phyloP scores from a whole-genome alignment of 495 filamentous ascomycete species.

The Podospora pseudocomata region DNA sequence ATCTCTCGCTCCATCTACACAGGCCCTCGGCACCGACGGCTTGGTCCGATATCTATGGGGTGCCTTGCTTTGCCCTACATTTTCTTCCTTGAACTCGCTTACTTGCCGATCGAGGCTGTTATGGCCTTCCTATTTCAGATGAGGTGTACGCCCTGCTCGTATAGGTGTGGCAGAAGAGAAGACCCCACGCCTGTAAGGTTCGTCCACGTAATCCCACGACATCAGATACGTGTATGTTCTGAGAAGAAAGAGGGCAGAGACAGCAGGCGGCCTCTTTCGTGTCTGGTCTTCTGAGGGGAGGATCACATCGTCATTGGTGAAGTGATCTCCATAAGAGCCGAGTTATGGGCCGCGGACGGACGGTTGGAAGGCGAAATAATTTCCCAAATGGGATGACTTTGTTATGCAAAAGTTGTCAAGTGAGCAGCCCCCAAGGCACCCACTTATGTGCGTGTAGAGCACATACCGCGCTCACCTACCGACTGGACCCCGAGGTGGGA shows the following conservation, averaged over 20 bases:
- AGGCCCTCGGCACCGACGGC: slow-evolving; percentile 3
- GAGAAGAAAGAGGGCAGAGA: background rate
- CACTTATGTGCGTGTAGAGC: background rate
- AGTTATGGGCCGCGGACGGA: slow-evolving; percentile 36
- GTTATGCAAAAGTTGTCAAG: slow-evolving; percentile 35
- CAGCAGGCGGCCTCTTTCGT: slow-evolving; percentile 9
- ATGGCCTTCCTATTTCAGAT: background rate
- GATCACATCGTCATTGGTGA: slow-evolving; percentile 41
- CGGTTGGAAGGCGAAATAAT: slow-evolving; percentile 42
- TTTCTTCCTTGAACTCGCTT: background rate
- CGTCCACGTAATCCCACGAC: background rate
- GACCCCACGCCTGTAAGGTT: background rate
- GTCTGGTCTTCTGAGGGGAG: slow-evolving; percentile 20
- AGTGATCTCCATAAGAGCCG: slow-evolving; percentile 42
- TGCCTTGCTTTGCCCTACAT: background rate
- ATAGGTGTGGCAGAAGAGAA: background rate
- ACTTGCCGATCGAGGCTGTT: background rate
- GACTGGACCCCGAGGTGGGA: background rate
- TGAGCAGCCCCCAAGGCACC: slow-evolving; percentile 4
- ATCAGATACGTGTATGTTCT: background rate
- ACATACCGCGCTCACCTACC: background rate
- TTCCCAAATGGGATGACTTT: slow-evolving; percentile 42
- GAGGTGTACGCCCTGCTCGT: background rate
- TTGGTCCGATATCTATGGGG: background rate
- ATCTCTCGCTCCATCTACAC: background rate